A percentile compares a stretch with the other conserved stretches of the same genome.
Evolutionary conservation across 192 early-diverging fungal species (phyloP).

Genomic region (Backusella circina): DNA sequence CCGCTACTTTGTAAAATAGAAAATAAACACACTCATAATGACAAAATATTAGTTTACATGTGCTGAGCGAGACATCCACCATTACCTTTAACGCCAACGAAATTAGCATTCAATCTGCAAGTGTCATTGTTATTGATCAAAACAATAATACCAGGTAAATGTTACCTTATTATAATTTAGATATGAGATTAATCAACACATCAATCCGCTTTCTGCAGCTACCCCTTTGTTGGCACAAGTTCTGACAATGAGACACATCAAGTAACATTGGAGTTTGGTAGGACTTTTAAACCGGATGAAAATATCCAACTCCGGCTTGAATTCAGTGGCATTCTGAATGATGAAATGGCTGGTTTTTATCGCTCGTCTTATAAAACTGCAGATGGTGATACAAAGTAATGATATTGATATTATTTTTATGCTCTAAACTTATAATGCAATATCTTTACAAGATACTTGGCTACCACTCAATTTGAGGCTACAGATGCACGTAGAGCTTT

Average conservation of each 20-base stretch:
- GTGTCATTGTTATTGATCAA: background rate
- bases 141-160: background rate
- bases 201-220: background rate
- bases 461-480: slow-evolving; percentile 93
- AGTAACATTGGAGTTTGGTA: slow-evolving; percentile 59
- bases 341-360: slow-evolving; percentile 96
- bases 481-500: slow-evolving; percentile 87
- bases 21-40: background rate
- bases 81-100: slow-evolving; percentile 68
- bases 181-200: slow-evolving; percentile 12
- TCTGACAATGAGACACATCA: slow-evolving; percentile 27
- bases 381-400: slow-evolving; percentile 44
- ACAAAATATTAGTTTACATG: slow-evolving; percentile 35
- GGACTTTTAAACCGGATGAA: slow-evolving; percentile 45
- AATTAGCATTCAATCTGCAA: slow-evolving; percentile 55
- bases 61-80: slow-evolving; percentile 54
- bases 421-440: background rate
- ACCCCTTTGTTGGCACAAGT: background rate
- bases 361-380: slow-evolving; percentile 71
- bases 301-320: slow-evolving; percentile 36
- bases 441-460: slow-evolving; percentile 58
- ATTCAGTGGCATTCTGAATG: slow-evolving; percentile 69
- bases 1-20: too few relatives aligned
- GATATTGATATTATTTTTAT: background rate
- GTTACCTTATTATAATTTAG: background rate